Evolutionary conservation across 176 grass and related monocot species (phyloP), one percentile per base, ranked within the genome.

Genomic region (Secale cereale): DNA sequence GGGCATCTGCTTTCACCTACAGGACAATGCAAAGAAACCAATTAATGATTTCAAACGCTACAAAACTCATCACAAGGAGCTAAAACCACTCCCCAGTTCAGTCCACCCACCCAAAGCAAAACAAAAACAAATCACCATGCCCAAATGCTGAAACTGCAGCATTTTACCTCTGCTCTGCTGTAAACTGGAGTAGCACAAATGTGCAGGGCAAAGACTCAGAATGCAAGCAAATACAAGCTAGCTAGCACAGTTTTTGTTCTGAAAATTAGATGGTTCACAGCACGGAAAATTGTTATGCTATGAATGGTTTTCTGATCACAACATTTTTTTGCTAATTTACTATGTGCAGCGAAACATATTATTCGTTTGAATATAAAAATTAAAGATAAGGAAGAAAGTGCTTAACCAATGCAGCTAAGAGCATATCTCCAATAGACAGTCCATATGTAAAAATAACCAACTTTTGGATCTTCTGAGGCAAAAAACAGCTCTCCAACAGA

Each of bases 1-100:
- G 89, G 50, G 85, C 81, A 76, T 91, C 85, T 70, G 85, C 76
- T 48, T 81, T 84, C 80, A 91, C 85, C 89, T 91, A 14, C 26
- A 69, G 4, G 6, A 27, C 39, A 56, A 62, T 71, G 19, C 52
- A 48, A 79, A 40, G 28, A 80, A 75, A 80, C 22, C 29, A 46
- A 39, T n/a, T 85, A 9, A 75, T 14, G 2, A 63, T 75, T 76
- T 50, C 6, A 16, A 29, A 37, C n/a, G 28, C 2, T 68, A n/a
- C 41, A 85, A 65, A 77, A 39, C 5, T 12, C 72, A 52, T 46
- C 59, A 4, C 63, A 76, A 27, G 59, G 28, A 76, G 29, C 20
- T 54, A 50, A 68, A 68, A 68, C 20, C 45, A 69, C 63, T 81
- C 12, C 16, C 7, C 27, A 67, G 33, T 68, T 54, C 29, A 69